A percentile compares a stretch with the other conserved stretches of the same genome.
phyloP scores from a whole-genome alignment of 768 basidiomycete species.

The Auriscalpium microsporum region DNA sequence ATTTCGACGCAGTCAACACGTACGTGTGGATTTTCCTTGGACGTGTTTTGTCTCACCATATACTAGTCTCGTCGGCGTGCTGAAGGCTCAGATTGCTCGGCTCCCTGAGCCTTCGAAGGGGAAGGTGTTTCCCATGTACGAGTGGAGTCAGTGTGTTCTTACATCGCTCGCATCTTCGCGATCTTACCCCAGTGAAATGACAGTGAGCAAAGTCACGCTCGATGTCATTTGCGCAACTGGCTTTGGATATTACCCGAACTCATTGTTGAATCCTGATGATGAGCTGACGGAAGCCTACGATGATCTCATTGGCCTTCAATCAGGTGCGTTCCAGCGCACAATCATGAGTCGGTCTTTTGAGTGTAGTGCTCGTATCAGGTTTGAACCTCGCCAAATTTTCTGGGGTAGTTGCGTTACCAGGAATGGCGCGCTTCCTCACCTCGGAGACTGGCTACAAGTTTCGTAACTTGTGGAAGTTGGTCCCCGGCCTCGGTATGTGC shows the following conservation, averaged over 20 bases:
- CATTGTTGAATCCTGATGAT: constrained; percentile 37
- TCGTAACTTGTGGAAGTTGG: neutral
- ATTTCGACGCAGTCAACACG: constrained; percentile 39
- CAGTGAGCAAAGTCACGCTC: constrained; percentile 44
- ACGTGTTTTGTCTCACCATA: neutral
- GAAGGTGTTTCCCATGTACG: constrained; percentile 28
- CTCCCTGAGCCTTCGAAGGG: constrained; percentile 13
- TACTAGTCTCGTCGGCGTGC: constrained; percentile 29
- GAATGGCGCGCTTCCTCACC: constrained; percentile 22
- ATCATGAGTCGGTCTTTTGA: neutral
- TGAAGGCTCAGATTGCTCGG: constrained; percentile 25
- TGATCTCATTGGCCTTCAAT: constrained; percentile 32
- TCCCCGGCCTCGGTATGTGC: neutral
- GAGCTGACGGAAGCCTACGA: constrained; percentile 42
- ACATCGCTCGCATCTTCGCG: constrained; percentile 14
- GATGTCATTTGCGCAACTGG: constrained; percentile 46
- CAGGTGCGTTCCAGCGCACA: constrained; percentile 15
- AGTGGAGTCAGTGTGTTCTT: constrained; percentile 30
- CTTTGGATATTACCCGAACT: constrained; percentile 39
- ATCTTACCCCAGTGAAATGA: neutral
- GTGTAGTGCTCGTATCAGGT: neutral
- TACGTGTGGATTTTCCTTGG: constrained; percentile 14
- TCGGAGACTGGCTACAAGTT: neutral
- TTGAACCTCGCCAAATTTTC: constrained; percentile 30
- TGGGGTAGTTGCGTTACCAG: constrained; percentile 29